These are phyloP conservation scores for Yamadazyma mexicana DNA, from an alignment of 1,139 yeast genomes.

Conservation along the genomic window DNA sequence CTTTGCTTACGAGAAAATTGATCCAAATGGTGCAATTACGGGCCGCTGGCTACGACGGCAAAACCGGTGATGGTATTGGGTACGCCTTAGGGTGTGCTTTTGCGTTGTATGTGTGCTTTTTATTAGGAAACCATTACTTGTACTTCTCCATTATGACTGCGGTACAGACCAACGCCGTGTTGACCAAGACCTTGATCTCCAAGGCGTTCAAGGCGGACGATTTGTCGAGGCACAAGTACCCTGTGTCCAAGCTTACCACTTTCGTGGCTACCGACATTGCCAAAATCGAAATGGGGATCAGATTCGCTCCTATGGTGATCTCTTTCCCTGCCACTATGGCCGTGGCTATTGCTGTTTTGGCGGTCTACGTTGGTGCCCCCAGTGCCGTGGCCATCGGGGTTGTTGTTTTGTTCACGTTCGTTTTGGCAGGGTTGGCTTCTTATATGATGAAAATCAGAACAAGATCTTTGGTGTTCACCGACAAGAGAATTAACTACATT, in stretches of 20 bases:
- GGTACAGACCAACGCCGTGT: slow-evolving; percentile 63
- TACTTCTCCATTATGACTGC: slow-evolving; percentile 47
- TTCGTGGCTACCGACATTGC: slow-evolving; percentile 40
- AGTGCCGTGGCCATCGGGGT: too few relatives aligned
- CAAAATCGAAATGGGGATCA: slow-evolving; percentile 35
- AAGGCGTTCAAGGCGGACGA: slow-evolving; percentile 66
- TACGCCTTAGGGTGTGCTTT: slow-evolving; percentile 32
- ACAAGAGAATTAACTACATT: slow-evolving; percentile 31
- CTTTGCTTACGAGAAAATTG: slow-evolving; percentile 30
- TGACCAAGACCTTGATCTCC: slow-evolving; percentile 64
- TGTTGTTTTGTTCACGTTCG: slow-evolving; percentile 27
- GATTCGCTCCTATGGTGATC: slow-evolving; percentile 29
- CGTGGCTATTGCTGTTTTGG: slow-evolving; percentile 31
- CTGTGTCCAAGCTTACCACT: slow-evolving; percentile 70
- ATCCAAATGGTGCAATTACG: slow-evolving; percentile 28
- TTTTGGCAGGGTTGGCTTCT: too few relatives aligned
- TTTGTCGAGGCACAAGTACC: slow-evolving; percentile 56
- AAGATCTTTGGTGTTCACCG: slow-evolving; percentile 30
- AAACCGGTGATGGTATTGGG: slow-evolving; percentile 35
- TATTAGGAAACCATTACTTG: slow-evolving; percentile 17
- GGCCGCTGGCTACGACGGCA: slow-evolving; percentile 22
- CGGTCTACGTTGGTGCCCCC: too few relatives aligned
- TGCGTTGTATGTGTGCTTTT: slow-evolving; percentile 22
- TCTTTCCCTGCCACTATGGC: slow-evolving; percentile 30
- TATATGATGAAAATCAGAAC: slow-evolving; percentile 22